A percentile compares a stretch with the other conserved stretches of the same genome.
These are phyloP conservation scores for Plasmodium relictum DNA, from an alignment of 169 alveolate species.

Conservation along the genomic window DNA sequence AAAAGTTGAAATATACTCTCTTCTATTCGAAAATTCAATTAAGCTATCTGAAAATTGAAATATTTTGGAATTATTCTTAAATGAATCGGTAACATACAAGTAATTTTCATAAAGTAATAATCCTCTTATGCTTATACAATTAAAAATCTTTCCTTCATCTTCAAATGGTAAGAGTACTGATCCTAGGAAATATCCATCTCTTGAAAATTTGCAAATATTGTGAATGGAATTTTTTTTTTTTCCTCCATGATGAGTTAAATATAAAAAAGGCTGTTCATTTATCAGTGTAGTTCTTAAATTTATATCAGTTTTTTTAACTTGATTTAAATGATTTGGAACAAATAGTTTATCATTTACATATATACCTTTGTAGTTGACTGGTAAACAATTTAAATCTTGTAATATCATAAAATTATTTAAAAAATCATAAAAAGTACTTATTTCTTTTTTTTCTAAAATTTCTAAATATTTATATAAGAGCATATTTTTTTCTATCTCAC, in stretches of 20 bases:
- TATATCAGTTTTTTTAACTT: conserved; percentile 13
- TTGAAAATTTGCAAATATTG: conserved; percentile 72
- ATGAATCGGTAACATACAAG: conserved; percentile 70
- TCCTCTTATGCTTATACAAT: conserved; percentile 69
- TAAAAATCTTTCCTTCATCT: conserved; percentile 71
- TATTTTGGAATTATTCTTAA: conserved; percentile 61
- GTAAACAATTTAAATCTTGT: conserved; percentile 76
- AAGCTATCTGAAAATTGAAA: conserved; percentile 48
- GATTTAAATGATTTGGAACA: conserved; percentile 14
- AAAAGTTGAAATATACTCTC: conserved; percentile 55
- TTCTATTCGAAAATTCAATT: conserved; percentile 49
- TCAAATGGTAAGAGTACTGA: conserved; percentile 75
- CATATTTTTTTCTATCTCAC: conserved; percentile 41
- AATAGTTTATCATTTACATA: conserved; percentile 56
- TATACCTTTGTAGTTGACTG: conserved; percentile 59
- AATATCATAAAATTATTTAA: conserved; percentile 62
- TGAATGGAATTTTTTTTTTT: conserved; percentile 72
- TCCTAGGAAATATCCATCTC: conserved; percentile 77
- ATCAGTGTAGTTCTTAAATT: conserved; percentile 14
- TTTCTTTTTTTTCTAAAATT: conserved; percentile 55
- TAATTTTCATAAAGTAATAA: conserved; percentile 32
- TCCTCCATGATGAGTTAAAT: conserved; percentile 76
- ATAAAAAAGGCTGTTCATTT: conserved; percentile 63
- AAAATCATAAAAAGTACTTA: conserved; percentile 67
- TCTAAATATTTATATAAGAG: conserved; percentile 63